These are phyloP conservation scores for Podospora fimiseda DNA, from an alignment of 495 filamentous ascomycete species.

Conservation along the genomic window DNA sequence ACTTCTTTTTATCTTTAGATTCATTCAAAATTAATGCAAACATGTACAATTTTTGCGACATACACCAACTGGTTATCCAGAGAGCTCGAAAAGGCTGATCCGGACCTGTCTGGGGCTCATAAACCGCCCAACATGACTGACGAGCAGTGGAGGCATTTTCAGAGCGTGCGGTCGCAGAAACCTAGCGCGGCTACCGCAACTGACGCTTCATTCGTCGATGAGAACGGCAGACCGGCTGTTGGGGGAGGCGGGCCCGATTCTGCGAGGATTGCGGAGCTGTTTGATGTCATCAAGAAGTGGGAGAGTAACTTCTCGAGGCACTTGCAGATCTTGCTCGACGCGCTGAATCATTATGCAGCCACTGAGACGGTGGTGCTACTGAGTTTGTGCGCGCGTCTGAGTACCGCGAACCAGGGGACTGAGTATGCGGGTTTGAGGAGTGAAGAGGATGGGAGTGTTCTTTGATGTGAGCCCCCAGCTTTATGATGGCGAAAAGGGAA, in stretches of 20 bases:
- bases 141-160: conserved; percentile 47
- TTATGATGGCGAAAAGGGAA: neutral
- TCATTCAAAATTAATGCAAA: conserved; percentile 88
- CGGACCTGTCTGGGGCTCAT: conserved; percentile 54
- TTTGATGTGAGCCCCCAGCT: too few species aligned
- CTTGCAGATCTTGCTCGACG: conserved; percentile 85
- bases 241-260: neutral
- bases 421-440: conserved; percentile 44
- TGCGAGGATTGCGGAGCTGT: conserved; percentile 63
- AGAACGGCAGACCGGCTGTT: neutral
- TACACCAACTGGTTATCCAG: conserved; percentile 76
- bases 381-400: conserved; percentile 72
- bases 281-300: conserved; percentile 78
- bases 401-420: conserved; percentile 65
- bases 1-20: conserved; percentile 50
- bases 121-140: conserved; percentile 48
- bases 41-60: conserved; percentile 84
- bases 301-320: conserved; percentile 88
- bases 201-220: neutral
- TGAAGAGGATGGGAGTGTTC: conserved; percentile 37
- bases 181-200: neutral
- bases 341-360: conserved; percentile 91
- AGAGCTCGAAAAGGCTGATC: conserved; percentile 70
- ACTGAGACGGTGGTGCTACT: conserved; percentile 94
- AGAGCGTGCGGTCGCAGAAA: conserved; percentile 32